These are phyloP conservation scores for Amanita rimosa DNA, from an alignment of 768 basidiomycete species.

Conservation along the genomic window DNA sequence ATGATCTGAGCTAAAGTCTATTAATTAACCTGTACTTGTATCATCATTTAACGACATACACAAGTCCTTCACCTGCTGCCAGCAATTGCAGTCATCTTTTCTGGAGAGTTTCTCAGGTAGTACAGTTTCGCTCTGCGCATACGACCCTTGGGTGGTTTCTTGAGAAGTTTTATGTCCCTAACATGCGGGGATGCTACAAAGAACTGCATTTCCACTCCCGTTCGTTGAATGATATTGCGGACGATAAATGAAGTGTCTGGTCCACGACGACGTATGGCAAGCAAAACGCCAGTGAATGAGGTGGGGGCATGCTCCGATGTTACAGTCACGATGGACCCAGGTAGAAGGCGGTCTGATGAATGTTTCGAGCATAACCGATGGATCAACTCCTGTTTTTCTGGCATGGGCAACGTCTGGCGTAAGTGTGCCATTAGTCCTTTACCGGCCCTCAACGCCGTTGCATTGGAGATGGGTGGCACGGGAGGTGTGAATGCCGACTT, in stretches of 20 bases:
- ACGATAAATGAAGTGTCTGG: slow-evolving; percentile 81
- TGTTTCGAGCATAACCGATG: slow-evolving; percentile 59
- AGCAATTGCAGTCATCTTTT: slow-evolving; percentile 73
- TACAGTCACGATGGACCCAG: slow-evolving; percentile 83
- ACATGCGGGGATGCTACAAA: slow-evolving; percentile 79
- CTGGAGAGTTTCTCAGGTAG: slow-evolving; percentile 73
- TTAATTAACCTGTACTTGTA: not conserved
- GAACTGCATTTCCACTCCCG: slow-evolving; percentile 90
- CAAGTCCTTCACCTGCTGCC: not conserved
- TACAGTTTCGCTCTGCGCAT: slow-evolving; percentile 74
- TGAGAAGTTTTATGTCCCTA: slow-evolving; percentile 76
- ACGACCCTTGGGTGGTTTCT: slow-evolving; percentile 47
- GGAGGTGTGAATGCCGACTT: slow-evolving; percentile 48
- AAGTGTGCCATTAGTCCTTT: slow-evolving; percentile 75
- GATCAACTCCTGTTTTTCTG: slow-evolving; percentile 61
- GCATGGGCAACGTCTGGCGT: slow-evolving; percentile 48
- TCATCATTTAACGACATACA: not conserved
- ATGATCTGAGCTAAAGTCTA: not conserved
- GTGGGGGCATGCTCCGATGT: slow-evolving; percentile 69
- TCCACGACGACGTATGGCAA: slow-evolving; percentile 74
- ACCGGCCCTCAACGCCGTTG: slow-evolving; percentile 43
- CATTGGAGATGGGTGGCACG: slow-evolving; percentile 28
- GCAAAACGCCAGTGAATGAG: slow-evolving; percentile 80
- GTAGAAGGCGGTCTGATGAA: slow-evolving; percentile 54
- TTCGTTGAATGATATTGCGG: slow-evolving; percentile 83